Evolutionary conservation across 73 alveolate genomes (phyloP).

Genomic region (Tetrahymena thermophila): DNA sequence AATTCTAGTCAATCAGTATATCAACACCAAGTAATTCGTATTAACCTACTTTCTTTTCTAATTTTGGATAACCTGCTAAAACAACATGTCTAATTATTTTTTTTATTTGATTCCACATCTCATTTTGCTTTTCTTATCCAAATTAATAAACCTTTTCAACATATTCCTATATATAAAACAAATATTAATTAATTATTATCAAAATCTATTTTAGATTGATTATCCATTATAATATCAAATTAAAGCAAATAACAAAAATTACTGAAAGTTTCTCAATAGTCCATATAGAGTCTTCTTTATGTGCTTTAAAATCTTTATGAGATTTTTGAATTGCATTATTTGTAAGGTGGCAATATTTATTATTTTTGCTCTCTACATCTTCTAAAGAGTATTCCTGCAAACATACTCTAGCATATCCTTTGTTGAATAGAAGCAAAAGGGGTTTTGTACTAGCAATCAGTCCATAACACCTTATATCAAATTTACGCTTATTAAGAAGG

Average conservation of each 20-base stretch:
- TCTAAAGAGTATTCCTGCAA: constrained; percentile 45
- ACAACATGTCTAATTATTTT: neutral
- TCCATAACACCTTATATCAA: constrained; percentile 80
- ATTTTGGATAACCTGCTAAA: constrained; percentile 15
- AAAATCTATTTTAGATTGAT: too few species aligned
- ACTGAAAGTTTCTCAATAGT: constrained; percentile 8
- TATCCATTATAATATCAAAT: too few species aligned
- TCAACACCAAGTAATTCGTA: constrained; percentile 30
- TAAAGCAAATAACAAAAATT: neutral
- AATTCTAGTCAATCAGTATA: neutral
- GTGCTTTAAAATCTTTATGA: constrained; percentile 55
- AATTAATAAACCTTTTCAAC: neutral
- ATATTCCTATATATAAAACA: neutral
- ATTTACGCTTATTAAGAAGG: constrained; percentile 74
- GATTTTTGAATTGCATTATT: constrained; percentile 59
- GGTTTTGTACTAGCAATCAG: constrained; percentile 71
- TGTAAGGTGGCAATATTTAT: constrained; percentile 57
- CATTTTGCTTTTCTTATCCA: neutral
- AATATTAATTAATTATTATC: neutral
- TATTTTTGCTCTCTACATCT: constrained; percentile 39
- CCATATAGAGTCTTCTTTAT: constrained; percentile 24
- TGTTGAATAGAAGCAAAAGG: constrained; percentile 47
- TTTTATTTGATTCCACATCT: constrained; percentile 3
- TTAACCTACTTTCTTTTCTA: constrained; percentile 15
- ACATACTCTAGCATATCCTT: constrained; percentile 63